Evolutionary conservation across 768 basidiomycete species (phyloP), one percentile per base, ranked within the genome.

Genomic region (Hericium rajendrae): DNA sequence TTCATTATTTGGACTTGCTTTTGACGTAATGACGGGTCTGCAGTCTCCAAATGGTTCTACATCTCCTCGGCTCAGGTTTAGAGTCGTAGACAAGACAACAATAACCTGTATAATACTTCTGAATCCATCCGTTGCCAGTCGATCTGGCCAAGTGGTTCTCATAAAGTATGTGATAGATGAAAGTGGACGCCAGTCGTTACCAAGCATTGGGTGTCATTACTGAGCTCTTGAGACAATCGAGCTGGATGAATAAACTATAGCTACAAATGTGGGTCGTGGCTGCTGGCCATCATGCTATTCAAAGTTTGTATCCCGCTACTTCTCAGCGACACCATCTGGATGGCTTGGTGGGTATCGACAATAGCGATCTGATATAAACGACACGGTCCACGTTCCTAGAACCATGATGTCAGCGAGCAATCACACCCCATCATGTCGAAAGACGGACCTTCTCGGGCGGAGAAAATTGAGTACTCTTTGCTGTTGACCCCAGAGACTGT

Each of bases 11-110:
- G 18, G 9, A 10, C 16, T 50, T 8, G 24, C 38, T 15, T 10
- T 15, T 32, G 59, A 38, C 59, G 28, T 59, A 38, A 22, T 54
- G 52, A 53, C 39, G 52, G 20, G 43, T 38, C 50, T 4, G 22
- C 61, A 91, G 90, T 92, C 64, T 90, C 84, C 62, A 92, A 91
- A 69, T 92, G 90, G 91, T 93, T 93, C 83, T 90, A 92, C 74
- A 94, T 94, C 66, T 90, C 91, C 20, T 91, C 91, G 38, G 88
- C 88, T 37, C 86, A 87, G 62, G 86, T 91, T 59, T 91, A 67
- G 57, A 12, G 64, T 50, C 38, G 18, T 43, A 48, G 18, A 38
- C 37, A 50, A 53, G n/a, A 32, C 32, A 15, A 26, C 13, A 46
- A 32, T 32, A 32, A 8, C 43, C 43, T 18, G 43, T 46, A 46